Base-by-base conservation (phyloP, 106 monocot species). In the Cymbidium sinense region DNA sequence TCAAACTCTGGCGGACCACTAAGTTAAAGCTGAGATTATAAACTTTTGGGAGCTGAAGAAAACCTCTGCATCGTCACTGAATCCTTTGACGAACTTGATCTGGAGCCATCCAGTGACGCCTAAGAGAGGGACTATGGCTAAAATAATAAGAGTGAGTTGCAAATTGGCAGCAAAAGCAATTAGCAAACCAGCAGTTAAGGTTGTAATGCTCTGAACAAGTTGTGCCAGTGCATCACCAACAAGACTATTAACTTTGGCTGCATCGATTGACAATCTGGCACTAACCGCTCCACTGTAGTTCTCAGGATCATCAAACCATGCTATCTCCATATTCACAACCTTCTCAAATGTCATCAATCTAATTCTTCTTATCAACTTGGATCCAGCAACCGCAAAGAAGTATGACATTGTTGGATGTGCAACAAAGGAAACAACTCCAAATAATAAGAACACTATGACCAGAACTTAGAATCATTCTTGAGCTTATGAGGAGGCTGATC, bases 341-440 rank as follows among this genome's bases (percentile, higher is more conserved):
- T 86, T 86, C n/a, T 79, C 62, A 55, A 86, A 86, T 70, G 86
- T 75, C 86, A 86, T 82, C 36, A 64, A 47, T 51, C 86, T 67
- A 29, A 86, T 79, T 33, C 86, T 82, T 70, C 28, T 44, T 70
- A 86, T 78, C 61, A 86, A 75, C 70, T 44, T 82, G 31, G 82
- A 74, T 11, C 86, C 86, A 64, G 86, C 86, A 54, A 86, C 69
- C 6, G 79, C 78, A 55, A 86, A 86, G 35, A 82, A 79, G 76
- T 79, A 86, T 43, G 79, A 39, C 79, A 79, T 82, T 35, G 79
- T 43, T 28, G 86, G 82, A 19, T 73, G 15, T 29, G 82, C 76
- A 6, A 79, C 18, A 11, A 82, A 19, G 28, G 82, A 61, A 20
- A 79, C 27, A 23, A 82, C n/a, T n/a, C 82, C 82, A 31, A 86